Base-by-base conservation (phyloP, 352 stramenopile species). In the Globisporangium acanthophoron region DNA sequence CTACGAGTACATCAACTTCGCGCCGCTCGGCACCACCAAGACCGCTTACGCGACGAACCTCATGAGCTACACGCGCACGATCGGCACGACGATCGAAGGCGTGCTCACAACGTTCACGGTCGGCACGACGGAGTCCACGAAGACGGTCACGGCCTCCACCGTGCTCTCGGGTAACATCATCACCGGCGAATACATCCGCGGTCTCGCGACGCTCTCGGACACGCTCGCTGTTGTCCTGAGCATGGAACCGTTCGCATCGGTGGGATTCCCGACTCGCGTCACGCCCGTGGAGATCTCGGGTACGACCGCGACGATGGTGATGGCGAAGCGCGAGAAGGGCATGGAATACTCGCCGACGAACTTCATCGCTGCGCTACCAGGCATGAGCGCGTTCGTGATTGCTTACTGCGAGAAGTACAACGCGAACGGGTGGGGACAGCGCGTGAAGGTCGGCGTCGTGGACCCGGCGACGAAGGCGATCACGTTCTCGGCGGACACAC, bases 171-270 rank as follows among this genome's bases (percentile, higher is more conserved):
- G 41, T n/a, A 73, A 66, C 51, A 72, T 80, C 11, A 16, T 73
- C 21, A 24, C 56, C 0, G 41, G 35, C 27, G 51, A 66, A 29
- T 56, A 60, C n/a, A 67, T 88, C 43, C 78, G 71, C 18, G 80
- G 78, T 4, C 49, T 88, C 21, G 77, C 71, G 7, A 85, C 76
- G 21, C 71, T 91, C 52, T 87, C 75, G 0, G 77, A 87, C 65
- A 71, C 71, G 20, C 47, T 61, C 5, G 71, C 81, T 7, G 61
- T 82, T 4, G 64, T 74, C 0, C 24, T 91, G 11, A 73, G 60
- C 0, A 50, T 56, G 6, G 59, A 51, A 20, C 48, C 50, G 12
- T 57, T 49, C 45, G 64, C 35, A 2, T 47, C 39, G 0, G 13
- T 37, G 43, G 13, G 48, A 15, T 69, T 66, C 64, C 47, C 52